A percentile compares a stretch with the other conserved stretches of the same genome.
These are phyloP conservation scores for Stemphylium beticola DNA, from an alignment of 2,329 filamentous ascomycete species.

Conservation along the genomic window DNA sequence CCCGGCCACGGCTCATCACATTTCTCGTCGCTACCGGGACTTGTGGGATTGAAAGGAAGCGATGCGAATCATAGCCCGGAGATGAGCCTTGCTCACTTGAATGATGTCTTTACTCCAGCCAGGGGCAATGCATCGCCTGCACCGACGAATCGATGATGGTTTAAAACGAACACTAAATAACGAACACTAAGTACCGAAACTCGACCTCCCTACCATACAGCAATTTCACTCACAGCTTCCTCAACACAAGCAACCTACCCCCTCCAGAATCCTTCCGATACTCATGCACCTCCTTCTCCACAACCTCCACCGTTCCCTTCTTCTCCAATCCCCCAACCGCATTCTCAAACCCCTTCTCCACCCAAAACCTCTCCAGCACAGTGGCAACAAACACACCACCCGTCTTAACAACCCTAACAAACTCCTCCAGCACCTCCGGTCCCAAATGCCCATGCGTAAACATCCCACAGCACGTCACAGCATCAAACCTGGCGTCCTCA, in stretches of 20 bases:
- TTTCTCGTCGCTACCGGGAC: too few species aligned
- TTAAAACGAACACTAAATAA: too few species aligned
- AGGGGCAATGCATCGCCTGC: too few species aligned
- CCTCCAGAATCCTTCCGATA: conserved; percentile 38
- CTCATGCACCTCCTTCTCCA: conserved; percentile 39
- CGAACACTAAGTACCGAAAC: too few species aligned
- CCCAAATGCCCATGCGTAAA: conserved; percentile 64
- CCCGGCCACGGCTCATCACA: too few species aligned
- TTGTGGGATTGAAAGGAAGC: too few species aligned
- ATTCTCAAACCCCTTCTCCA: conserved; percentile 55
- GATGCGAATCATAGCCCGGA: too few species aligned
- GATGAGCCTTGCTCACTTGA: too few species aligned
- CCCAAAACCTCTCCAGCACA: conserved; percentile 59
- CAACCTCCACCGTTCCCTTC: conserved; percentile 46
- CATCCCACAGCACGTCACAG: conserved; percentile 61
- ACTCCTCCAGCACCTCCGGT: conserved; percentile 56
- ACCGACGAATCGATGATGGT: too few species aligned
- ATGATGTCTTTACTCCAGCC: too few species aligned
- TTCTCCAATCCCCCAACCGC: conserved; percentile 51
- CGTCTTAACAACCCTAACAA: conserved; percentile 57
- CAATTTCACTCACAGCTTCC: not conserved
- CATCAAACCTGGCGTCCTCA: conserved; percentile 55
- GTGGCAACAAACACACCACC: conserved; percentile 60
- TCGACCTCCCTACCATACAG: too few species aligned
- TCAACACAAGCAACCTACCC: conserved; percentile 18